phyloP scores from a whole-genome alignment of 2,329 filamentous ascomycete species.

The Cercospora janseana region DNA sequence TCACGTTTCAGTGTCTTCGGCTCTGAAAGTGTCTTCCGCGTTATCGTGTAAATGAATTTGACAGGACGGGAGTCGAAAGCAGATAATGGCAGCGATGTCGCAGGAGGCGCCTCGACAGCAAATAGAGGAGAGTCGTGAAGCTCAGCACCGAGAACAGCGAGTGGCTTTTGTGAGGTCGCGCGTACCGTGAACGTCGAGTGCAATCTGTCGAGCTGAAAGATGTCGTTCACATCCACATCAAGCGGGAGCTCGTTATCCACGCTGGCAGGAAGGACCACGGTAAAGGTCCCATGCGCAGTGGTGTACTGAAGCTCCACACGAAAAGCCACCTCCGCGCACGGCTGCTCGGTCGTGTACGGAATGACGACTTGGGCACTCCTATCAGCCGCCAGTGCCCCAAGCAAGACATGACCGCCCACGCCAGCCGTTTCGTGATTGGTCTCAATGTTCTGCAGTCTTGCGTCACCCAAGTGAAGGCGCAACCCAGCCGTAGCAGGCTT shows the following conservation, averaged over 20 bases:
- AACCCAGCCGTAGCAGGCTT: constrained; percentile 61
- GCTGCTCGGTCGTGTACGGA: constrained; percentile 81
- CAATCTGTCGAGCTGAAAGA: constrained; percentile 78
- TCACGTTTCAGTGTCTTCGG: constrained; percentile 34
- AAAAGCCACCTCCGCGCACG: constrained; percentile 67
- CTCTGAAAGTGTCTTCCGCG: constrained; percentile 47
- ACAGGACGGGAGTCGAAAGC: constrained; percentile 81
- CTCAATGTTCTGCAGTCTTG: constrained; percentile 31
- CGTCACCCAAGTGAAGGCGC: constrained; percentile 55
- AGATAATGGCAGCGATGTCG: constrained; percentile 49
- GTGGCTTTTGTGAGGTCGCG: constrained; percentile 70
- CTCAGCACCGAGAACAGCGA: constrained; percentile 69
- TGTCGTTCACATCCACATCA: constrained; percentile 93
- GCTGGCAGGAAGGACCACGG: constrained; percentile 59
- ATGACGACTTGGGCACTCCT: constrained; percentile 60
- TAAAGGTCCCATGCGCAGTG: constrained; percentile 30
- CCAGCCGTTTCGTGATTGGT: not conserved
- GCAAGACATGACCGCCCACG: constrained; percentile 26
- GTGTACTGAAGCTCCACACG: constrained; percentile 55
- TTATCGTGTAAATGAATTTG: constrained; percentile 76
- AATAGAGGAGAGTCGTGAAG: constrained; percentile 70
- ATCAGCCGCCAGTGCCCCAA: constrained; percentile 34
- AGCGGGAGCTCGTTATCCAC: constrained; percentile 75
- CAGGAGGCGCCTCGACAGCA: constrained; percentile 57
- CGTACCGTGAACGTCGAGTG: constrained; percentile 92